These are phyloP conservation scores for Tuber aestivum DNA, from an alignment of 495 filamentous ascomycete genomes.

Conservation along the genomic window DNA sequence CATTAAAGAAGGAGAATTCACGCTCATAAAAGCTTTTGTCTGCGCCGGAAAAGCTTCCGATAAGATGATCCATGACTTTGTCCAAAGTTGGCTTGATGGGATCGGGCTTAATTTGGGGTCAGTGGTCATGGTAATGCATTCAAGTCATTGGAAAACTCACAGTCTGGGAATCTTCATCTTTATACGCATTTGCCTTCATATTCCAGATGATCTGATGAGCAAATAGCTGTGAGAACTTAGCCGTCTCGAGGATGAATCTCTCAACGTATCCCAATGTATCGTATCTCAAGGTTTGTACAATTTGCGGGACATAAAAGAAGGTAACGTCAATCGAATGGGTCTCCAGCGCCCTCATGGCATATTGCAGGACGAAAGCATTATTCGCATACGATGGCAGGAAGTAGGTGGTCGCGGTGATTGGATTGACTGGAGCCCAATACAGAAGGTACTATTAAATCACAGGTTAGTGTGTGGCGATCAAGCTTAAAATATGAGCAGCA, in stretches of 20 bases:
- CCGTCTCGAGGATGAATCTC: constrained; percentile 91
- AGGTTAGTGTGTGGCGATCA: constrained; percentile 43
- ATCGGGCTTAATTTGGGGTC: constrained; percentile 61
- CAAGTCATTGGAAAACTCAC: constrained; percentile 50
- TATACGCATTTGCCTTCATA: constrained; percentile 98
- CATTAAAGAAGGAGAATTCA: constrained; percentile 96
- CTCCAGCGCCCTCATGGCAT: constrained; percentile 92
- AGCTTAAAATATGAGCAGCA: constrained; percentile 3
- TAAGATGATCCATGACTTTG: constrained; percentile 75
- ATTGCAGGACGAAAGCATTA: constrained; percentile 90
- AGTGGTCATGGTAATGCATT: constrained; percentile 36
- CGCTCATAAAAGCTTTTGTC: constrained; percentile 86
- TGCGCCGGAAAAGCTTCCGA: constrained; percentile 67
- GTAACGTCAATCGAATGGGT: constrained; percentile 90
- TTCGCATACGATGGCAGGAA: constrained; percentile 92
- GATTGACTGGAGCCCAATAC: constrained; percentile 91
- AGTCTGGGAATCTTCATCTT: constrained; percentile 86
- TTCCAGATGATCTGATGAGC: constrained; percentile 99
- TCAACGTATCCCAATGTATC: constrained; percentile 93
- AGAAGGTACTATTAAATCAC: constrained; percentile 62
- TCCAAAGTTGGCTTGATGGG: constrained; percentile 88
- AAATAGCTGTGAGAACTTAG: constrained; percentile 90
- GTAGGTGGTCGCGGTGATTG: constrained; percentile 83
- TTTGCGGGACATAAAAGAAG: constrained; percentile 97
- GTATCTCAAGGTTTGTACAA: constrained; percentile 93